A percentile compares a stretch with the other conserved stretches of the same genome.
Conservation (phyloP, 2,329 filamentous ascomycete species). For the Stromatinia cepivora region DNA sequence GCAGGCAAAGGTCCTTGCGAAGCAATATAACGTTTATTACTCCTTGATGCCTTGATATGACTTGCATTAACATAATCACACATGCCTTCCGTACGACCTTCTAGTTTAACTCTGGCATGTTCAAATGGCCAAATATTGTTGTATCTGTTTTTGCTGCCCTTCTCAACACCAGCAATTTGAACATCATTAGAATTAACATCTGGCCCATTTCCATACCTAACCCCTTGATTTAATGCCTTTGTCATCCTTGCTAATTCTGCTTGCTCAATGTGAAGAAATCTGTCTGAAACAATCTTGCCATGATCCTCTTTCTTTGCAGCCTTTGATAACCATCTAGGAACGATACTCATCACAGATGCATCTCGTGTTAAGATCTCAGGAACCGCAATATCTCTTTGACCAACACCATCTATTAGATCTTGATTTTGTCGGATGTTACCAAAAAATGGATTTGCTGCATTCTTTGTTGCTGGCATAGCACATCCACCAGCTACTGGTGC, state of each 20-base stretch:
- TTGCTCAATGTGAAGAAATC: constrained; percentile 81
- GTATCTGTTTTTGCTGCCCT: constrained; percentile 93
- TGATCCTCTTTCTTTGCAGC: constrained; percentile 67
- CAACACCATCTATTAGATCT: constrained; percentile 90
- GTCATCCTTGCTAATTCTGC: constrained; percentile 92
- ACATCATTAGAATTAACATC: constrained; percentile 45
- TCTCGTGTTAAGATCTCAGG: constrained; percentile 51
- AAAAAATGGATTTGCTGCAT: constrained; percentile 84
- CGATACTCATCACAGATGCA: constrained; percentile 43
- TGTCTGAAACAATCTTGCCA: constrained; percentile 77
- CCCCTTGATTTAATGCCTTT: constrained; percentile 66
- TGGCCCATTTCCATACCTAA: constrained; percentile 53
- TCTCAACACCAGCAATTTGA: constrained; percentile 88
- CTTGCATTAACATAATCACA: constrained; percentile 98
- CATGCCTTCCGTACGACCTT: constrained; percentile 62
- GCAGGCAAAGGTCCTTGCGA: constrained; percentile 90
- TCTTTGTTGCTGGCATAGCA: constrained; percentile 68
- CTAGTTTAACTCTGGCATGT: constrained; percentile 81
- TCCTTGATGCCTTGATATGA: constrained; percentile 75
- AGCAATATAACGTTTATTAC: constrained; percentile 91
- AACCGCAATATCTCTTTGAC: constrained; percentile 68
- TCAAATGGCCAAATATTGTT: constrained; percentile 98
- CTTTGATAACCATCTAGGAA: constrained; percentile 77
- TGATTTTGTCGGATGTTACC: constrained; percentile 95
- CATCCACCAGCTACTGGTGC: constrained; percentile 88